Percentiles rank a stretch among this genome's conserved stretches.
phyloP scores from a whole-genome alignment of 2,329 filamentous ascomycete species.

The Talaromyces atroroseus region DNA sequence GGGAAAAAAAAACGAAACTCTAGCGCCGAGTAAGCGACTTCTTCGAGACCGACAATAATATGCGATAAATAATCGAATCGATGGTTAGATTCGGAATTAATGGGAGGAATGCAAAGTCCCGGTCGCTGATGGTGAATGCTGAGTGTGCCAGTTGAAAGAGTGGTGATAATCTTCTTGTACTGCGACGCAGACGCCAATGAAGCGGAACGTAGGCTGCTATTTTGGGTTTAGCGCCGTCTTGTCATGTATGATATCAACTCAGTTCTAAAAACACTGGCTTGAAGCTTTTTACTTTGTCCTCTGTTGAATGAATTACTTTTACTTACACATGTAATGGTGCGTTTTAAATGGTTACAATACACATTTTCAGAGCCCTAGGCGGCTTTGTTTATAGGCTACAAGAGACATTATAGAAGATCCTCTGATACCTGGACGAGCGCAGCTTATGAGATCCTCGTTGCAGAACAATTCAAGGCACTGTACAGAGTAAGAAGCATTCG shows the following conservation, averaged over 20 bases:
- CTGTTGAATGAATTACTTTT: too few relatives aligned
- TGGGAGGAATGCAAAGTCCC: not conserved
- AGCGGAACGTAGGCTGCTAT: constrained; percentile 22
- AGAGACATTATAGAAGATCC: too few relatives aligned
- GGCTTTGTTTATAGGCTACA: too few relatives aligned
- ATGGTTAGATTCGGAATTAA: not conserved
- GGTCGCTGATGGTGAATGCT: constrained; percentile 5
- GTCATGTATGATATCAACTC: not conserved
- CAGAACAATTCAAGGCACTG: too few relatives aligned
- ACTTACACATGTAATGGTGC: too few relatives aligned
- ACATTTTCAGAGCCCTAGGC: too few relatives aligned
- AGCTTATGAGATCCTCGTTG: too few relatives aligned
- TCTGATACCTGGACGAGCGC: too few relatives aligned
- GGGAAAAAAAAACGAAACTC: not conserved
- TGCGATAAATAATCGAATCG: not conserved
- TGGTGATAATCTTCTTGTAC: constrained; percentile 2
- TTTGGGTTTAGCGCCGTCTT: constrained; percentile 22
- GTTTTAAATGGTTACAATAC: too few relatives aligned
- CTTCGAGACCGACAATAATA: not conserved
- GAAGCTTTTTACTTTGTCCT: not conserved
- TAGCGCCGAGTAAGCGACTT: not conserved
- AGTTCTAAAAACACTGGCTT: too few relatives aligned
- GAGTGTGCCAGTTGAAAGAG: not conserved
- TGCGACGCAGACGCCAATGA: constrained; percentile 12
- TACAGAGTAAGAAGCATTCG: too few relatives aligned